Evolutionary conservation across 192 early-diverging fungal species (phyloP), one percentile per base, ranked within the genome.

Genomic region (Coemansia sp.): DNA sequence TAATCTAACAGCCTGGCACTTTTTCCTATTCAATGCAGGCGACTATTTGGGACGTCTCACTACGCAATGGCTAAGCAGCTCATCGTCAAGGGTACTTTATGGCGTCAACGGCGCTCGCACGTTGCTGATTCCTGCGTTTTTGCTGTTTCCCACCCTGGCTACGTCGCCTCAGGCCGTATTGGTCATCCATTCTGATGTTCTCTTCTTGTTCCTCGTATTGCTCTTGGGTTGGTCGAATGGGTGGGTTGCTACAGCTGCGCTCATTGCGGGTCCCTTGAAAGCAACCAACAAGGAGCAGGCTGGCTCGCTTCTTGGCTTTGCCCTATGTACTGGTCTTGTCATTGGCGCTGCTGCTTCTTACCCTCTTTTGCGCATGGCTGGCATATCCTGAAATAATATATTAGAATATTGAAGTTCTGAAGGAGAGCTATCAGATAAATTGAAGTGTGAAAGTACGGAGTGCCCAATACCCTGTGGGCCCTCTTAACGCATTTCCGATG

Each of bases 11-110:
- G 85, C 90, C 2, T 77, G 92, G 46, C 91, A 92, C 60, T 94
- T 94, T 57, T 72, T 94, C 50, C 46, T 87, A 8, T 93, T 87
- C 66, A 93, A 92, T 66, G 9, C 91, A 29, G 89, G 89, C 61
- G 93, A 94, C 60, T 94, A 88, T 85, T 40, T 87, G 7, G 92
- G 92, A 1, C 82, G 87, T 24, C 64, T 72, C 21, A 70, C 87
- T 24, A 87, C 86, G 31, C 81, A 83, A 57, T 80, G 84, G 51
- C 31, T 83, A 29, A 51, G 42, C 16, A 60, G 64, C 59, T 51
- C 62, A 31, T 69, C 68, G 21, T 68, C 71, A 3, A 72, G 73
- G 29, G 29, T 61, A 6, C 71, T 85, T 7, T 70, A 87, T 13
- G 69, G 82, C 11, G 69, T 64, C 29, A 79, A 81, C 42, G 72